Conservation (phyloP, 2,329 filamentous ascomycete genomes). For the Arthrobotrys entomopaga region DNA sequence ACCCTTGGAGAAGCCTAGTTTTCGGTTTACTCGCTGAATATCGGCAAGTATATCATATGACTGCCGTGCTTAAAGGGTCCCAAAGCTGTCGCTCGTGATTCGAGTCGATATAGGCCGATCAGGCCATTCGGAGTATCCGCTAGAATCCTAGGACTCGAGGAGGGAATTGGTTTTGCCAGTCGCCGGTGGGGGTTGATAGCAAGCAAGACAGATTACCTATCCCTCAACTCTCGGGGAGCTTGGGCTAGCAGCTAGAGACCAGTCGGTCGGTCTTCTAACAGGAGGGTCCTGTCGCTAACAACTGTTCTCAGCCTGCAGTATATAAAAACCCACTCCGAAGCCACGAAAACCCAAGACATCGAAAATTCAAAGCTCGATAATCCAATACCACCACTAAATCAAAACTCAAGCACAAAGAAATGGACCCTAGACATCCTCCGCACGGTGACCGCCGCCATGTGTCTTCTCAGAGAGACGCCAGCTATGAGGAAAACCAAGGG, state of each 20-base stretch:
- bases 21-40: slow-evolving; percentile 9
- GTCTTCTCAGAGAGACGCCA: not conserved
- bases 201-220: slow-evolving; percentile 5
- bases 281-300: slow-evolving; percentile 39
- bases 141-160: not conserved
- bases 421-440: slow-evolving; percentile 33
- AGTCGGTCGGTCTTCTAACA: slow-evolving; percentile 18
- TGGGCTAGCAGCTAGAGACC: slow-evolving; percentile 1
- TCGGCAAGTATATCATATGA: slow-evolving; percentile 9
- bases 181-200: slow-evolving; percentile 22
- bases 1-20: not conserved
- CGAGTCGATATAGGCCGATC: slow-evolving; percentile 9
- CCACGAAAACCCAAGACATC: slow-evolving; percentile 34
- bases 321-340: slow-evolving; percentile 35
- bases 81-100: slow-evolving; percentile 17
- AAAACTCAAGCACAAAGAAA: slow-evolving; percentile 25
- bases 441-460: slow-evolving; percentile 10
- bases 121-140: slow-evolving; percentile 34
- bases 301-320: slow-evolving; percentile 23
- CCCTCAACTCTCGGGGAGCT: slow-evolving; percentile 20
- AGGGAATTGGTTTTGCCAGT: slow-evolving; percentile 8
- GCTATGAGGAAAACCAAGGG: slow-evolving; percentile 24
- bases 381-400: slow-evolving; percentile 25
- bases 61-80: slow-evolving; percentile 6
- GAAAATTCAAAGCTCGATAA: slow-evolving; percentile 12